Base-by-base conservation (phyloP, 306 rosid genomes). In the Ormosia semicastrata region DNA sequence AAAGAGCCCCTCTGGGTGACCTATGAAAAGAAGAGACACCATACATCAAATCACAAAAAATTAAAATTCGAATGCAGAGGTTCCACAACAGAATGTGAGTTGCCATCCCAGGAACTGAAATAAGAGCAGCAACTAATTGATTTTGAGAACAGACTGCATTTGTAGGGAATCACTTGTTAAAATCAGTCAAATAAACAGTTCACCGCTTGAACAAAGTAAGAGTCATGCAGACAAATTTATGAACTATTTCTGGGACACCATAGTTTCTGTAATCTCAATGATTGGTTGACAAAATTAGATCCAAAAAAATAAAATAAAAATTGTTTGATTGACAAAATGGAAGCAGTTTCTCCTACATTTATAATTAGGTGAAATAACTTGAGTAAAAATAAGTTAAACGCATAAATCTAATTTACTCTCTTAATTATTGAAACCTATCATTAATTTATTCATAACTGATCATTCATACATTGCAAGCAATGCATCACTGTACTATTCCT, bases 1-100 rank as follows among this genome's bases (percentile, higher is more conserved):
- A 83, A 84, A 7, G 98, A 86, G 72, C 84, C 88, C 87, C 86
- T 85, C 58, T 86, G 90, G 3, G 14, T 82, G 52, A 86, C 81
- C 95, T 90, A 77, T 66, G 62, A 72, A 77, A 80, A 66, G 10
- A 78, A 73, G n/a, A 83, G 15, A 67, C 78, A 63, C 3, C 63
- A 66, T 64, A 1, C 34, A 66, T 76, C 75, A 69, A 73, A 59
- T 41, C 37, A 44, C 8, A 53, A 54, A 75, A 75, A 62, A 75
- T 46, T 33, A 30, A 60, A 69, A 46, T 72, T 78, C 59, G 49
- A 86, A 59, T 12, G 63, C 29, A 67, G 30, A 49, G 2, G 43
- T 18, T 62, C 62, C 56, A 43, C 34, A n/a, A 39, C 46, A 84
- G n/a, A 67, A 18, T 40, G 47, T 66, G 36, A 64, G 11, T 71